Base-by-base conservation (phyloP, 2,329 filamentous ascomycete genomes). In the Fusarium tuaranense region DNA sequence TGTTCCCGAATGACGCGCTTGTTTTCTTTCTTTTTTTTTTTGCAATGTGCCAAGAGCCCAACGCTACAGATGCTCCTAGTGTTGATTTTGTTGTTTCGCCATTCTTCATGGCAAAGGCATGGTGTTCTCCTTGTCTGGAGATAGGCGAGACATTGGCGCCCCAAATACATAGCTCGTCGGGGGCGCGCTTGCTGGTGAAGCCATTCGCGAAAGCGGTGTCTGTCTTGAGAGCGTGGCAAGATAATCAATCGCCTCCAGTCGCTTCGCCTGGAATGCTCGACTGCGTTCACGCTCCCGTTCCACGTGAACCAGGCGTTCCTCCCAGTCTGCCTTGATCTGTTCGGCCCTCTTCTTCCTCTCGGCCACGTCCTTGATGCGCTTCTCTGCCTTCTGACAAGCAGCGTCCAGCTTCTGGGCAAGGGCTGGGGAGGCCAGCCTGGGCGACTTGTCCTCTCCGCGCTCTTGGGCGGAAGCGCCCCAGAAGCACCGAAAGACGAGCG, bases 391-490 rank as follows among this genome's bases (percentile, higher is more conserved):
- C 27, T 81, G 79, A 78, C 86, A 90, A 5, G 86, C 83, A 27
- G 82, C 81, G 75, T 91, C 89, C 6, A 91, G 84, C 63, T 81
- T 84, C 36, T 81, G 80, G 4, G 88, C 87, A 4, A 84, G 72
- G 0, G 79, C 63, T 2, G 84, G 78, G 18, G 84, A 67, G 2
- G 86, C 86, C 8, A 87, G 65, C 63, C 82, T 73, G 8, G 83
- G 76, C 2, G 63, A 58, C 38, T 73, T 74, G 13, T 65, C 59
- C 32, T 76, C 80, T 74, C 59, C 80, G 16, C 88, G 84, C 2
- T 82, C 73, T 53, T 76, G 79, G 7, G 88, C 84, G 7, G 90
- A 90, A 16, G 86, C 88, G 63, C 89, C 89, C 86, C 89, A 91
- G 64, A 82, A 84, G 80, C 89, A 91, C 46, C 84, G 84, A 76